Base-by-base conservation (phyloP, 129 eudicot species). In the Gnaphalium uliginosum region DNA sequence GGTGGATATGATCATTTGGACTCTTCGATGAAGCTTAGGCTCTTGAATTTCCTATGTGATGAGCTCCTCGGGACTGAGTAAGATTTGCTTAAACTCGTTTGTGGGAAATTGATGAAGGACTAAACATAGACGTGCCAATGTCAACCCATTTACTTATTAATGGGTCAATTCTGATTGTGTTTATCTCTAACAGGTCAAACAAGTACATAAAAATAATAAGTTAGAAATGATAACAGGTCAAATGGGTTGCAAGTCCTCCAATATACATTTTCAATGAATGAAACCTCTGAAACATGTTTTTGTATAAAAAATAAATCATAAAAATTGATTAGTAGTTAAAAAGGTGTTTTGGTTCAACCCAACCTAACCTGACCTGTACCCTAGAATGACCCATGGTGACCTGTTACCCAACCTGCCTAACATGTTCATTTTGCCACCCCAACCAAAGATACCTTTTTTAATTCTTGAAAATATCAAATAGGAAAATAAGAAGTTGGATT, bases 31-130 rank as follows among this genome's bases (percentile, higher is more conserved):
- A 91, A 69, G 71, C 96, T 92, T 68, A 79, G 46, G 79, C 71
- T 92, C 43, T 72, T 92, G 54, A 81, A 19, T 24, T 76, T 87
- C 32, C 77, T 89, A 29, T 92, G 93, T 71, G 97, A 92, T 73
- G 91, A 92, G 74, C 66, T 87, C 77, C 92, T 89, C 74, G 87
- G 73, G 58, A 87, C 92, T 14, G 80, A 21, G 95, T 91, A 85
- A 84, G 88, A 67, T 39, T 43, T 23, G 22, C 27, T 25, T 53
- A 37, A 32, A 66, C 29, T 51, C 46, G 24, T 27, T 27, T 71
- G 35, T 21, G 23, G 13, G 26, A 67, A 67, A 67, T 22, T 19
- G 53, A 67, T 39, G 13, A 33, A 33, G 39, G 39, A 35, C 39
- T 35, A 35, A 18, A 19, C 22, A n/a, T 58, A 58, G 27, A 66